Evolutionary conservation across 352 stramenopile species (phyloP).

Genomic region (Globisporangium lucens): DNA sequence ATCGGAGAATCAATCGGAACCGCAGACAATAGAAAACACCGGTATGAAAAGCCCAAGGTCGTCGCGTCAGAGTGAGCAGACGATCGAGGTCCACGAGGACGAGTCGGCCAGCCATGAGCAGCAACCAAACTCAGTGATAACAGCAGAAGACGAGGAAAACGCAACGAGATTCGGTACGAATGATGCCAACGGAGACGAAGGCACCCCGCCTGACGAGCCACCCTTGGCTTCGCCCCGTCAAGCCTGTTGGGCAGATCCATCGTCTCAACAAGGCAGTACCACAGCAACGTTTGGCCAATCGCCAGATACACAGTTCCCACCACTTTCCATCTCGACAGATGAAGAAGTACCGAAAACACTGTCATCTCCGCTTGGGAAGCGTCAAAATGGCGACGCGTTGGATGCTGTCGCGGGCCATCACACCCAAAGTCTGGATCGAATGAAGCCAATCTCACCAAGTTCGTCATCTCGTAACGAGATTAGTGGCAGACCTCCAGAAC

Average conservation of each 20-base stretch:
- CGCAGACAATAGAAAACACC: neutral
- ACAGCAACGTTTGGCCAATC: neutral
- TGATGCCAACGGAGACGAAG: neutral
- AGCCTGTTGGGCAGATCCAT: slow-evolving; percentile 14
- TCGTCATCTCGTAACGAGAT: no score
- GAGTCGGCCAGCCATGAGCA: neutral
- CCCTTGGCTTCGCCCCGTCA: neutral
- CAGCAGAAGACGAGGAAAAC: neutral
- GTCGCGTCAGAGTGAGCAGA: neutral
- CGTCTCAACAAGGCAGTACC: neutral
- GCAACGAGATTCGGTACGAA: neutral
- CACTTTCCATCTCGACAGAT: neutral
- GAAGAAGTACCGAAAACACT: neutral
- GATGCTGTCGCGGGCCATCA: neutral
- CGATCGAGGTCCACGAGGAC: slow-evolving; percentile 11
- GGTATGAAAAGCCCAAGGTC: neutral
- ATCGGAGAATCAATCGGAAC: neutral
- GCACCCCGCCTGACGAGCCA: neutral
- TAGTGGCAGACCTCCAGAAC: neutral
- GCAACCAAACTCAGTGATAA: neutral
- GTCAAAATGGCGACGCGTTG: neutral
- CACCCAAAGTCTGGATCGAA: neutral
- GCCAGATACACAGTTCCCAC: neutral
- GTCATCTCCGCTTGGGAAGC: neutral
- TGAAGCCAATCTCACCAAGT: neutral